Percentiles rank a stretch among this genome's conserved stretches.
These are phyloP conservation scores for Panellus pusillus DNA, from an alignment of 768 basidiomycete species.

Conservation along the genomic window DNA sequence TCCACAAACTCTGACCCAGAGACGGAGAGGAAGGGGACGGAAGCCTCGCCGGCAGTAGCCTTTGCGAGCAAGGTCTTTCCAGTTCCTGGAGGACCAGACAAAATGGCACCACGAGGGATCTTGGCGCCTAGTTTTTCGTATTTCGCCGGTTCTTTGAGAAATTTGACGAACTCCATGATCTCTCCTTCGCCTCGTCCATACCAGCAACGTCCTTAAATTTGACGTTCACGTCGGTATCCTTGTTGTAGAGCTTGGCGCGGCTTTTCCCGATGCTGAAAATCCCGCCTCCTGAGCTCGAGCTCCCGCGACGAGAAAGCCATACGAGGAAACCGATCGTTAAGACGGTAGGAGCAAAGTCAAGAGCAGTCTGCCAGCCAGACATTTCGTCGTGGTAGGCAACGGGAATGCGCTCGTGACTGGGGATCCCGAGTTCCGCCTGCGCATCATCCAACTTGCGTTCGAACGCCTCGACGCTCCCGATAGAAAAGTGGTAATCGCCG, in stretches of 20 bases:
- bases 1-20: constrained; percentile 99
- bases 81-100: constrained; percentile 95
- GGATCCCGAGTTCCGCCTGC: constrained; percentile 89
- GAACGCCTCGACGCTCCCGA: constrained; percentile 95
- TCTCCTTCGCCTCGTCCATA: constrained; percentile 99
- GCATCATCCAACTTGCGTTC: constrained; percentile 94
- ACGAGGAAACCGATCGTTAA: constrained; percentile 88
- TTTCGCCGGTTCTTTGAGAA: constrained; percentile 91
- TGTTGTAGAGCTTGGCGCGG: constrained; percentile 91
- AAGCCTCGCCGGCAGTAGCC: constrained; percentile 97
- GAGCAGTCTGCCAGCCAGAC: constrained; percentile 73
- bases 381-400: constrained; percentile 97
- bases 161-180: constrained; percentile 99
- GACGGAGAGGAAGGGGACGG: constrained; percentile 96
- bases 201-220: constrained; percentile 98
- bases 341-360: constrained; percentile 94
- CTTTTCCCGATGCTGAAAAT: constrained; percentile 98
- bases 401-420: constrained; percentile 89
- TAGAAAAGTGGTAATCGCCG: constrained; percentile 89
- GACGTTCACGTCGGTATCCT: constrained; percentile 90
- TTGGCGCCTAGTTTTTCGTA: constrained; percentile 98
- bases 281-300: constrained; percentile 72
- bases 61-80: constrained; percentile 98
- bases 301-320: constrained; percentile 78
- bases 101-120: constrained; percentile 92